Base-by-base conservation (phyloP, 345 rosid genomes). In the Barbarea vulgaris region DNA sequence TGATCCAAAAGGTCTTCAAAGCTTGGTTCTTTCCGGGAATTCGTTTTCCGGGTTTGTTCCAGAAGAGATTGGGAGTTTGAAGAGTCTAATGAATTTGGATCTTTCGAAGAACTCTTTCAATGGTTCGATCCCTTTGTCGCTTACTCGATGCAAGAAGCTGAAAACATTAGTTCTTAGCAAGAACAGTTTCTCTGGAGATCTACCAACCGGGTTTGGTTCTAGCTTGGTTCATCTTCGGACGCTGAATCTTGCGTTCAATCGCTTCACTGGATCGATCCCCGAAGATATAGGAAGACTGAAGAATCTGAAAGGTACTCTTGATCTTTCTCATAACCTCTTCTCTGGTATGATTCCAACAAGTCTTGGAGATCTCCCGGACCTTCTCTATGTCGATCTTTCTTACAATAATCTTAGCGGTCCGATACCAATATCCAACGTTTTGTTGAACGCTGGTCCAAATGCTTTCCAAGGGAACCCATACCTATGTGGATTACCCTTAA, bases 261-360 rank as follows among this genome's bases (percentile, higher is more conserved):
- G 48, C 10, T 84, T 91, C 1, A 77, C 61, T 15, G 87, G 96
- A 72, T 58, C 69, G 7, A 83, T 89, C 73, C 98, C 98, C 0
- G 21, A 77, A 33, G 89, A 86, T 72, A 25, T 91, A 1, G 89
- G 93, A 27, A 85, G 70, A 61, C 73, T 92, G 76, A 79, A 71
- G 73, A 86, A 84, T 70, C 77, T 95, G 77, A 87, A 72, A 70
- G 84, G 85, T 69, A 81, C 76, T 61, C 89, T 87, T 57, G 89
- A 91, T 85, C 80, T 95, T 79, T 92, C 98, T 64, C 92, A 92
- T 78, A 91, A 90, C 83, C 51, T 59, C 71, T 88, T 94, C 74
- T 81, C 67, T 12, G 93, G 93, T 77, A 21, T 77, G 44, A 82
- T 92, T 73, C 97, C 97, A 67, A 79, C 79, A 48, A 86, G 82